phyloP scores from a whole-genome alignment of 768 basidiomycete species.

The Leccinum truebloodii region DNA sequence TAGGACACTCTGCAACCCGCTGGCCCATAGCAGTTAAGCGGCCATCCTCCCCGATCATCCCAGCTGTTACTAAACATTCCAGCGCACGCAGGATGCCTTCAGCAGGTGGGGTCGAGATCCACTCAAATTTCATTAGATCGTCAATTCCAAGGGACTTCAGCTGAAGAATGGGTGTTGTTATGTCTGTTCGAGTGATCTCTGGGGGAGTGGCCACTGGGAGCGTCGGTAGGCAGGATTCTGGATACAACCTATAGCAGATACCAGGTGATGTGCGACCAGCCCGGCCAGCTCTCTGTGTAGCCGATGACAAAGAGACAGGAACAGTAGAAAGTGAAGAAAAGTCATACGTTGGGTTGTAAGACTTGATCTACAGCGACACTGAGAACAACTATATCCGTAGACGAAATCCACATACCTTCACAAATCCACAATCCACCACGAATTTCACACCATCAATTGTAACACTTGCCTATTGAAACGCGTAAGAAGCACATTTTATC shows the following conservation, averaged over 20 bases:
- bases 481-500: not conserved
- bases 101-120: conserved; percentile 86
- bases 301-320: conserved; percentile 85
- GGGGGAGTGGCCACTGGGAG: conserved; percentile 77
- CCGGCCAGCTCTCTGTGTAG: conserved; percentile 90
- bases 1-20: conserved; percentile 90
- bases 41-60: conserved; percentile 84
- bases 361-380: conserved; percentile 63
- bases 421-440: conserved; percentile 93
- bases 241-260: conserved; percentile 90
- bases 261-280: conserved; percentile 94
- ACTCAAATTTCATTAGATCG: conserved; percentile 95
- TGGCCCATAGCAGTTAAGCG: conserved; percentile 75
- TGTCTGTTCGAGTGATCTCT: conserved; percentile 88
- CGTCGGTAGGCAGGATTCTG: conserved; percentile 55
- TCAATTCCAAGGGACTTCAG: conserved; percentile 94
- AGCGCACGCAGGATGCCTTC: conserved; percentile 84
- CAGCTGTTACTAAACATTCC: conserved; percentile 77
- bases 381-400: not conserved
- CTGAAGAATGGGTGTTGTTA: conserved; percentile 90
- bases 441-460: conserved; percentile 96
- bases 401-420: conserved; percentile 61
- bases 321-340: conserved; percentile 84
- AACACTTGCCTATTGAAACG: conserved; percentile 71
- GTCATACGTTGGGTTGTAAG: conserved; percentile 83